Evolutionary conservation across 208 protist genomes (phyloP), one percentile per base, ranked within the genome.

Genomic region (Trypanosoma avium): DNA sequence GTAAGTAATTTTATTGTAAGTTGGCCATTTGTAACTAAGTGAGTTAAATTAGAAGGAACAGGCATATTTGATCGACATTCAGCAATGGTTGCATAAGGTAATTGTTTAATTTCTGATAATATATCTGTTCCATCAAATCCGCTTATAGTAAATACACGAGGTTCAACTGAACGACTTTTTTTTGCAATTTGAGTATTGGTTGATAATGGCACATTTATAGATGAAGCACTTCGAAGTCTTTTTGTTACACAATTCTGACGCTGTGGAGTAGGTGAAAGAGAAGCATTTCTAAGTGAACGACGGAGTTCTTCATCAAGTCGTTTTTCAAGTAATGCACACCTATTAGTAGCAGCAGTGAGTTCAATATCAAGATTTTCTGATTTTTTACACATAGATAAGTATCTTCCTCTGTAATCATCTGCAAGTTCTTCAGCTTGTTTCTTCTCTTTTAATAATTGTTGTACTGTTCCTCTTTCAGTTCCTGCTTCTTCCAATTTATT

Each of bases 1-100:
- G 85, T 91, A 4, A 96, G 75, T 24, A 96, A 72, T 67, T 96
- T 96, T 46, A 96, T 78, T 10, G 90, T 96, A 19, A 93, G 70
- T 55, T 92, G 79, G 1, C 90, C 90, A 50, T 90, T 94, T 13
- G 90, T 90, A 62, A 96, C 67, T 30, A 96, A 68, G 57, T 96
- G 90, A 3, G 90, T 96, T 35, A 96, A 62, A 55, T 92, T 90
- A 0, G 87, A 82, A 13, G 90, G 85, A 2, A 96, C 81, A 0
- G 87, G 85, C 63, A 78, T 66, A 78, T 96, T 94, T 12, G 87
- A 90, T 47, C 77, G 70, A 67, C 86, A 92, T 69, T 89, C 83
- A n/a, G 82, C 90, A 43, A 93, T 76, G 7, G 80, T 84, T 15
- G 87, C 84, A 43, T 88, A 79, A 9, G 86, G 87, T 19, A 96